A percentile compares a stretch with the other conserved stretches of the same genome.
phyloP scores from a whole-genome alignment of 345 rosid genomes.

The Odontarrhena argentea region DNA sequence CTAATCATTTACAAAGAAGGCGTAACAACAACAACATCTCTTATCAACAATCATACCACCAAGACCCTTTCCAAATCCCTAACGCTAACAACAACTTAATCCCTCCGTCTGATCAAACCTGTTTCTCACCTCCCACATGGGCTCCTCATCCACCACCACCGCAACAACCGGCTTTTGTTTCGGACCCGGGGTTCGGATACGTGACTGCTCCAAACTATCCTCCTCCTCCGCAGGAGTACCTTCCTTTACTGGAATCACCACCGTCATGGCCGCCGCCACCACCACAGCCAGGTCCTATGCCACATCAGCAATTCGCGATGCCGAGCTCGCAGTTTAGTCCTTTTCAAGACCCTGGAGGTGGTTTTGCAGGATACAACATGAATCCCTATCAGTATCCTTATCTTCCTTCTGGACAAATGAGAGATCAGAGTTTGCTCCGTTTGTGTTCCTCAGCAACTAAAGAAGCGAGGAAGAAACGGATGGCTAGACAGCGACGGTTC shows the following conservation, averaged over 20 bases:
- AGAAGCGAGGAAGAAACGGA: slow-evolving; percentile 96
- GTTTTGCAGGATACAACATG: slow-evolving; percentile 55
- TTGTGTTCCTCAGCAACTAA: slow-evolving; percentile 82
- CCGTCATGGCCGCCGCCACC: slow-evolving; percentile 36
- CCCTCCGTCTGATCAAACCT: slow-evolving; percentile 46
- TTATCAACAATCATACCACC: slow-evolving; percentile 44
- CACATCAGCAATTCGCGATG: slow-evolving; percentile 49
- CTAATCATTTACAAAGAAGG: slow-evolving; percentile 74
- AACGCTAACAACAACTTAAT: slow-evolving; percentile 45
- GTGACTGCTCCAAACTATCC: slow-evolving; percentile 37
- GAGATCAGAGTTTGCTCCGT: slow-evolving; percentile 51
- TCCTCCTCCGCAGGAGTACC: slow-evolving; percentile 22
- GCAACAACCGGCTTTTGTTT: slow-evolving; percentile 39
- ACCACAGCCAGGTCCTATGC: slow-evolving; percentile 34
- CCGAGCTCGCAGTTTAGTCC: slow-evolving; percentile 39
- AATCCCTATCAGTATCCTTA: slow-evolving; percentile 60
- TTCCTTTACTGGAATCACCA: slow-evolving; percentile 33
- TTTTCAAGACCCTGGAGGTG: slow-evolving; percentile 35
- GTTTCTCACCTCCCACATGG: slow-evolving; percentile 55
- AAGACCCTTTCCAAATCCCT: slow-evolving; percentile 54
- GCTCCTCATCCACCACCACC: slow-evolving; percentile 39
- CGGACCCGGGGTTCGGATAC: slow-evolving; percentile 49
- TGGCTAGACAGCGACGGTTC: slow-evolving; percentile 93
- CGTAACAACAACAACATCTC: slow-evolving; percentile 33
- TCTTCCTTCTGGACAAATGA: slow-evolving; percentile 44